Conservation (phyloP, 495 filamentous ascomycete species). For the Neurospora terricola region DNA sequence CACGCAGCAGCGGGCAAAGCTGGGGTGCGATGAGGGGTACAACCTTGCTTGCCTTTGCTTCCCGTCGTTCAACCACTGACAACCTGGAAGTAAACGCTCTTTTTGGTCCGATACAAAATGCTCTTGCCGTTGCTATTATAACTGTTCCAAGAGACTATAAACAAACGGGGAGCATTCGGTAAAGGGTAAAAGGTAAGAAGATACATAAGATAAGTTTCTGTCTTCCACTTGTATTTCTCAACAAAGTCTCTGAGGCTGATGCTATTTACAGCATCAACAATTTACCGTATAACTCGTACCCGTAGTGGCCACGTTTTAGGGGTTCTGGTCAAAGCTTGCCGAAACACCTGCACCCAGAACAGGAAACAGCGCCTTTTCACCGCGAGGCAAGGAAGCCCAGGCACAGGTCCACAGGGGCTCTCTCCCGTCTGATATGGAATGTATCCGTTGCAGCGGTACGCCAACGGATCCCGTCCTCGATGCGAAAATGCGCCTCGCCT, state of each 20-base stretch:
- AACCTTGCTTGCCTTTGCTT: constrained; percentile 5
- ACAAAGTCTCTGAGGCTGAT: neutral
- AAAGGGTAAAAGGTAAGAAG: neutral
- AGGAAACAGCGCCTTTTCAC: neutral
- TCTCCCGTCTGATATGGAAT: neutral
- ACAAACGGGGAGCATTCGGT: neutral
- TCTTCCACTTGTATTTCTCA: neutral
- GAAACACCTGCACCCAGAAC: neutral
- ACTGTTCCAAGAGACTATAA: neutral
- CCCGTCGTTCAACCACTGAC: neutral
- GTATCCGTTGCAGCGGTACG: neutral
- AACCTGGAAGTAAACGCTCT: neutral
- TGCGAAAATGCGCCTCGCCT: neutral
- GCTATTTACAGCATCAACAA: neutral
- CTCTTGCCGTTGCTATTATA: neutral
- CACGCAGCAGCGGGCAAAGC: neutral
- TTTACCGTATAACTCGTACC: neutral
- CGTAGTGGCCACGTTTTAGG: neutral
- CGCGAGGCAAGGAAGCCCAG: neutral
- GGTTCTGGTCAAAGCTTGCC: neutral
- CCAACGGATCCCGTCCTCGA: neutral
- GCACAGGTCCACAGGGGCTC: neutral
- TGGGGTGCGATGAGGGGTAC: constrained; percentile 14
- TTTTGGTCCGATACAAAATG: neutral
- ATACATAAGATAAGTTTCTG: neutral